Base-by-base conservation (phyloP, 352 stramenopile genomes). In the Pythium apleroticum region DNA sequence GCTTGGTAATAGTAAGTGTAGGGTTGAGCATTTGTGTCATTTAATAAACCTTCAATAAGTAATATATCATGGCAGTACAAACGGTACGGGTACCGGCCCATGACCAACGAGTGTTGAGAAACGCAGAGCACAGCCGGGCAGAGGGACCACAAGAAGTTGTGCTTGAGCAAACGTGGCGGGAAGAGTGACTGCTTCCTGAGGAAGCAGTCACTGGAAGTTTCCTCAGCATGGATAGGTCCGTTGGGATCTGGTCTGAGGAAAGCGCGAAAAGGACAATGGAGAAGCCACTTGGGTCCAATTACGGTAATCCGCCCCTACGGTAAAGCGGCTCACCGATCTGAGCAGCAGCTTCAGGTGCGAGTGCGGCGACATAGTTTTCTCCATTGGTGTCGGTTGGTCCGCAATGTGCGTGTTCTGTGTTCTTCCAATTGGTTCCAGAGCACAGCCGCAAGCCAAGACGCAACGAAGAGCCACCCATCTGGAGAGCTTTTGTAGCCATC, bases 381-480 rank as follows among this genome's bases (percentile, higher is more conserved):
- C 17, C 19, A 46, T 46, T 12, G 6, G 4, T 7, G 17, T n/a
- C 39, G 1, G 39, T 24, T 15, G 19, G 3, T 17, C 24, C 17
- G 39, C 4, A 46, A 22, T 46, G 39, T 46, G 39, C 39, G 39
- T 46, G 39, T 37, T 57, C 52, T 45, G 52, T 33, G 52, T 57
- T 46, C 17, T 46, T 46, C 39, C 39, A 46, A 46, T 22, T 24
- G 39, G 39, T 46, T 50, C 43, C 43, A 50, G 43, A 50, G 43
- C 43, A 50, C 27, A 50, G 43, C 43, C 43, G 19, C 19, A 15
- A 12, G 41, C 19, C 43, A 41, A 41, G 31, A 37, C 14, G 31
- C 31, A 37, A 17, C 28, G 52, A 57, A 39, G 52, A 57, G 52
- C 52, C 52, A 43, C 20, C 52, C 52, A 59, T 59, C 52, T 48